Evolutionary conservation across 306 rosid genomes (phyloP).

Genomic region (Sechiopsis laciniata): DNA sequence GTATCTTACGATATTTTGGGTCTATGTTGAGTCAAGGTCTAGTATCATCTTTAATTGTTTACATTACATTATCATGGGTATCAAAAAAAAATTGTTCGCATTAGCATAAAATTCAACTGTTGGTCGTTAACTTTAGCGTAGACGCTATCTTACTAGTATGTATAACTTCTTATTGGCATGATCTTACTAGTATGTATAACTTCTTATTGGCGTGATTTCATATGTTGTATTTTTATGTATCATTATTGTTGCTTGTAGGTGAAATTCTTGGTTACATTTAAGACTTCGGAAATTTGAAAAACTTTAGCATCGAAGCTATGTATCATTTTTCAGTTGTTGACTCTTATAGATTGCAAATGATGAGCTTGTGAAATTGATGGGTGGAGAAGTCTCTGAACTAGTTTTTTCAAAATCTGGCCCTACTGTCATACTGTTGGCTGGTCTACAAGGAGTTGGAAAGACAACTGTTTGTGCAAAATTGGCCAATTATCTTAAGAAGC

Average conservation of each 20-base stretch:
- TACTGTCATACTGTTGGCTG: constrained; percentile 84
- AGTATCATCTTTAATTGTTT: no score
- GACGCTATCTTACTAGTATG: not conserved
- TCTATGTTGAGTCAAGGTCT: not conserved
- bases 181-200: not conserved
- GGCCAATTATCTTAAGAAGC: constrained; percentile 86
- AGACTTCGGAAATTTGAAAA: not conserved
- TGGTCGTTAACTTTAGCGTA: not conserved
- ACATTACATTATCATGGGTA: no score
- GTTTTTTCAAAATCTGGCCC: constrained; percentile 70
- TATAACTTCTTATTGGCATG: not conserved
- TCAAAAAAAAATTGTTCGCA: no score
- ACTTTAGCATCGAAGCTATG: no score
- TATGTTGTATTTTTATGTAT: not conserved
- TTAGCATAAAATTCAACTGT: not conserved
- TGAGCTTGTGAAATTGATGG: constrained; percentile 93
- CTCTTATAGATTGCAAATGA: constrained; percentile 79
- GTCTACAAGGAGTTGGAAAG: constrained; percentile 99
- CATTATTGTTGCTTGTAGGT: not conserved
- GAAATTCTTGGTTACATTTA: not conserved
- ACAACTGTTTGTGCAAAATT: constrained; percentile 94
- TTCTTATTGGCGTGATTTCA: not conserved
- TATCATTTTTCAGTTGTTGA: not conserved
- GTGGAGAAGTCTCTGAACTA: constrained; percentile 90
- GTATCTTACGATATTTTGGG: not conserved